These are phyloP conservation scores for Aspergillus taichungensis DNA, from an alignment of 495 filamentous ascomycete genomes.

Conservation along the genomic window DNA sequence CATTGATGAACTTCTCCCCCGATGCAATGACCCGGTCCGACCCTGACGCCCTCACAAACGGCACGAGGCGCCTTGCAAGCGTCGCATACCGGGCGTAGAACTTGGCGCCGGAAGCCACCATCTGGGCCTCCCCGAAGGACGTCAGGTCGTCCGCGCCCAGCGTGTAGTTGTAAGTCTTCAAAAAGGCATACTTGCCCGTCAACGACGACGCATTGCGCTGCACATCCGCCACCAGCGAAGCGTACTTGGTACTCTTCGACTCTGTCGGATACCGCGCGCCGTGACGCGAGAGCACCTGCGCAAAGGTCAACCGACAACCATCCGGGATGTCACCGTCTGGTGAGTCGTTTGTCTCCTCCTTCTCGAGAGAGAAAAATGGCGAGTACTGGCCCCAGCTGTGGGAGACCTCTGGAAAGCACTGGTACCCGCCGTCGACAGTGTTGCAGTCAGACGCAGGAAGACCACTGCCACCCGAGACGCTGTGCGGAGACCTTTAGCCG, in stretches of 20 bases:
- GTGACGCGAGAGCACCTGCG: slow-evolving; percentile 70
- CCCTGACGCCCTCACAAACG: slow-evolving; percentile 65
- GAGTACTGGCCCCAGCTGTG: slow-evolving; percentile 84
- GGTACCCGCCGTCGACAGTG: slow-evolving; percentile 51
- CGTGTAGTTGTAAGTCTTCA: slow-evolving; percentile 59
- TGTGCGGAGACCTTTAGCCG: not conserved
- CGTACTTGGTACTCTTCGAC: slow-evolving; percentile 50
- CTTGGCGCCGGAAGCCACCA: slow-evolving; percentile 63
- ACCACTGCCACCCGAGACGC: not conserved
- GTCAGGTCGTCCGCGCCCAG: slow-evolving; percentile 72
- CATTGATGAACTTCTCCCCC: slow-evolving; percentile 61
- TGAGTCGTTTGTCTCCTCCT: slow-evolving; percentile 46
- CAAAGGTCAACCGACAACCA: slow-evolving; percentile 65
- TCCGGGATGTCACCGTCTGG: slow-evolving; percentile 38
- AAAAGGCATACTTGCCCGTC: slow-evolving; percentile 50
- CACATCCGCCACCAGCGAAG: slow-evolving; percentile 48
- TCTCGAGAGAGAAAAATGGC: slow-evolving; percentile 59
- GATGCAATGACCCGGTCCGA: slow-evolving; percentile 66
- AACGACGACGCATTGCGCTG: slow-evolving; percentile 48
- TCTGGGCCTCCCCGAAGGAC: slow-evolving; percentile 58
- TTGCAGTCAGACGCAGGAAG: slow-evolving; percentile 41
- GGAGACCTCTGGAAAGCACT: slow-evolving; percentile 49
- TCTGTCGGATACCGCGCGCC: slow-evolving; percentile 73
- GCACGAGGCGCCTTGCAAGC: slow-evolving; percentile 44
- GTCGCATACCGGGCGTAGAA: slow-evolving; percentile 63